These are phyloP conservation scores for Davidsoniella australis DNA, from an alignment of 2,329 filamentous ascomycete genomes.

Conservation along the genomic window DNA sequence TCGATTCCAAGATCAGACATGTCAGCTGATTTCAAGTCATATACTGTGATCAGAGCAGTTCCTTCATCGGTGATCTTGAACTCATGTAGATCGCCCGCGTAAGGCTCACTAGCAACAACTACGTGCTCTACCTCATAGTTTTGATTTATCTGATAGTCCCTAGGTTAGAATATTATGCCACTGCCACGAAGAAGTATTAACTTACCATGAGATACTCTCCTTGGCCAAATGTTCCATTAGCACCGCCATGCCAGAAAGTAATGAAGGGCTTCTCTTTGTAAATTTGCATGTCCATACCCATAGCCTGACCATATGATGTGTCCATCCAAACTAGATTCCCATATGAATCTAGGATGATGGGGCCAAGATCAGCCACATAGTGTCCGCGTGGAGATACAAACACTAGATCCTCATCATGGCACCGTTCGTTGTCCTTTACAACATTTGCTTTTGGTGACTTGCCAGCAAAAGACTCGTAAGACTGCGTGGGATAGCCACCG, in stretches of 20 bases:
- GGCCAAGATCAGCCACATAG: slow-evolving; percentile 22
- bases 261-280: slow-evolving; percentile 12
- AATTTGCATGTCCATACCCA: slow-evolving; percentile 17
- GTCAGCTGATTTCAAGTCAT: slow-evolving; percentile 18
- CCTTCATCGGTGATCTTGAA: slow-evolving; percentile 24
- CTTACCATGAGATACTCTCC: slow-evolving; percentile 30
- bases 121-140: slow-evolving; percentile 18
- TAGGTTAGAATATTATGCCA: not conserved
- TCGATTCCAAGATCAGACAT: slow-evolving; percentile 15
- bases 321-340: slow-evolving; percentile 30
- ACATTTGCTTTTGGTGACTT: slow-evolving; percentile 20
- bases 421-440: slow-evolving; percentile 18
- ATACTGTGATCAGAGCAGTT: slow-evolving; percentile 25
- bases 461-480: slow-evolving; percentile 5
- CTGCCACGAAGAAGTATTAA: not conserved
- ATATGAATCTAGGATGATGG: slow-evolving; percentile 26
- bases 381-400: slow-evolving; percentile 23
- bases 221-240: slow-evolving; percentile 28
- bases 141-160: slow-evolving; percentile 17
- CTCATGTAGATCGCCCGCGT: slow-evolving; percentile 21
- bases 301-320: slow-evolving; percentile 16
- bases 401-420: slow-evolving; percentile 21
- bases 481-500: slow-evolving; percentile 6
- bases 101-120: slow-evolving; percentile 15
- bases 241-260: slow-evolving; percentile 23